These are phyloP conservation scores for Rutstroemia sp. DNA, from an alignment of 2,329 filamentous ascomycete species.

Conservation along the genomic window DNA sequence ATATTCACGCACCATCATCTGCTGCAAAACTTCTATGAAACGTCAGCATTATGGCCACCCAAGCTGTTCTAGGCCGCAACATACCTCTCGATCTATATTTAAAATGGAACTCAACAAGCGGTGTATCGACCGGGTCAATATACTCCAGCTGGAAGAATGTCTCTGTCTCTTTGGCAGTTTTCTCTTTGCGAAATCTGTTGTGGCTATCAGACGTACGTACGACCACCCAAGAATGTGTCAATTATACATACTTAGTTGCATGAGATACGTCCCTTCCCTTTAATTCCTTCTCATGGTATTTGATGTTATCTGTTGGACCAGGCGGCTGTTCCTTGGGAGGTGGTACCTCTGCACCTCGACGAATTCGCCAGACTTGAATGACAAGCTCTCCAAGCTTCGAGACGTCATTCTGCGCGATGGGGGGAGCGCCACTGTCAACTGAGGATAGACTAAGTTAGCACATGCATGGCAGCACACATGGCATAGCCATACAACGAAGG, in stretches of 20 bases:
- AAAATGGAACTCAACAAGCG: constrained; percentile 8
- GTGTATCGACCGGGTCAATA: constrained; percentile 1
- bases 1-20: background rate
- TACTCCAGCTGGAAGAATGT: constrained; percentile 4
- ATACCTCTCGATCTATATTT: constrained; percentile 8
- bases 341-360: background rate
- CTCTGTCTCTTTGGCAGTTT: background rate
- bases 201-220: background rate
- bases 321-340: background rate
- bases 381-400: constrained; percentile 6
- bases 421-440: background rate
- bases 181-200: background rate
- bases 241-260: background rate
- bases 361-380: constrained; percentile 5
- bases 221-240: background rate
- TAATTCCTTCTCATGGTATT: background rate
- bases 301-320: background rate
- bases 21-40: background rate
- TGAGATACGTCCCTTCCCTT: constrained; percentile 3
- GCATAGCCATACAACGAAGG: too few species aligned
- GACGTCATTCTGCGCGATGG: background rate
- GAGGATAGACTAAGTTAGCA: background rate
- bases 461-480: background rate
- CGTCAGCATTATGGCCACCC: background rate
- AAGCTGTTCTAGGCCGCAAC: background rate